A percentile compares a stretch with the other conserved stretches of the same genome.
phyloP scores from a whole-genome alignment of 441 rosid species.

The Geranium incanum region DNA sequence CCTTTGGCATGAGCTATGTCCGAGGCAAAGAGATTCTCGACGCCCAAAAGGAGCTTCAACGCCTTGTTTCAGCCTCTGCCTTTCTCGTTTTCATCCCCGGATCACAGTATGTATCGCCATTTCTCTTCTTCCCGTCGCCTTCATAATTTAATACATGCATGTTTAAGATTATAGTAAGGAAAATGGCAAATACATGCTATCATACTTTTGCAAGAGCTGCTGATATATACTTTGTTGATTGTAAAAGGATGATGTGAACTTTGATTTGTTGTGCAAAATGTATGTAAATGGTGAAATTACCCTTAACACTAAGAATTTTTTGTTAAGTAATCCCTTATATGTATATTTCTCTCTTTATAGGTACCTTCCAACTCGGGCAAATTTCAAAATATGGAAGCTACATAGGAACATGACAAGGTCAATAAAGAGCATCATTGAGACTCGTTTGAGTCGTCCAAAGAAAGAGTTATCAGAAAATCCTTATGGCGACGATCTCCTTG shows the following conservation, averaged over 20 bases:
- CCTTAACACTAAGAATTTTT: too few species aligned
- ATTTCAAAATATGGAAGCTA: slow-evolving; percentile 42
- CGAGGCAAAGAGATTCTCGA: slow-evolving; percentile 17
- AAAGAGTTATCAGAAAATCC: neutral
- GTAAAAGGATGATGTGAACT: too few species aligned
- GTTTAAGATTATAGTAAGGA: too few species aligned
- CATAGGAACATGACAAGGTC: slow-evolving; percentile 31
- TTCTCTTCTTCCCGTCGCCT: too few species aligned
- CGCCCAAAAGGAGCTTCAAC: slow-evolving; percentile 30
- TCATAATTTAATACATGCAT: too few species aligned
- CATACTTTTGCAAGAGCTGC: too few species aligned
- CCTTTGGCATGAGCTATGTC: slow-evolving; percentile 14
- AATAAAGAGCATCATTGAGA: slow-evolving; percentile 23
- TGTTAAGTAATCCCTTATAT: slow-evolving; percentile 10
- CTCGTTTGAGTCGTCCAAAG: slow-evolving; percentile 17
- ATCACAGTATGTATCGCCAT: too few species aligned
- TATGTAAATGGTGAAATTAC: too few species aligned
- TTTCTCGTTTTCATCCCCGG: slow-evolving; percentile 9
- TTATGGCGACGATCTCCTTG: slow-evolving; percentile 48
- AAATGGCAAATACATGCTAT: too few species aligned
- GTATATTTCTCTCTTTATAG: slow-evolving; percentile 2
- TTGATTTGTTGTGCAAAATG: too few species aligned
- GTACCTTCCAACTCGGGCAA: slow-evolving; percentile 41
- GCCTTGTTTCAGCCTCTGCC: slow-evolving; percentile 18
- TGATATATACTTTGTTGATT: too few species aligned